Evolutionary conservation across 1,284 basidiomycete genomes (phyloP), one percentile per base, ranked within the genome.

Genomic region (Cryptococcus sp.): DNA sequence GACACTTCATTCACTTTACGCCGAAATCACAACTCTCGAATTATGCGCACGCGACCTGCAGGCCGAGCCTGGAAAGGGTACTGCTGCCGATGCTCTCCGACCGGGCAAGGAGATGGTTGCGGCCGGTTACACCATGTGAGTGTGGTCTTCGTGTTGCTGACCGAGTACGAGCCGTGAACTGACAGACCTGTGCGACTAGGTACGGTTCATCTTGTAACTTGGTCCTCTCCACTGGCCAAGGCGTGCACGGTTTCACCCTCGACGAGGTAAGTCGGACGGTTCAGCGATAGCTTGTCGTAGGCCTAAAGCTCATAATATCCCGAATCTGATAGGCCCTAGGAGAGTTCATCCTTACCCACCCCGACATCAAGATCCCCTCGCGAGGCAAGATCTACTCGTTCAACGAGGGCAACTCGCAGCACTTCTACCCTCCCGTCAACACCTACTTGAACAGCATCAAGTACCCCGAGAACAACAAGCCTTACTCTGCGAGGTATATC

Each of bases 301-400:
- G n/a, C n/a, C 22, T 50, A n/a, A 22, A 19, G 44, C 42, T n/a
- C 10, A 47, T 27, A 41, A 47, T 60, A 38, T 19, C n/a, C 31
- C 10, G 31, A 3, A 35, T 50, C 13, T 22, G 25, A 27, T 55
- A 80, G 79, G 74, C 92, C 5, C 86, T 97, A 46, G 96, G 96
- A 71, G 96, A 99, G 82, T 99, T 99, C 80, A 97, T 99, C 78
- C 86, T 99, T 61, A 99, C 96, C 40, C 96, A 99, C 82, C 94
- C 94, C 23, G 88, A 98, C 76, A 99, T 99, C 80, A 85, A 86
- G 78, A 90, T 99, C 67, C 96, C 96, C 6, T 70, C 86, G 23
- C 88, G 96, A 57, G 96, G 96, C 68, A 99, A 99, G 83, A 99
- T 99, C 76, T 99, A 99, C 83, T 98, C 94, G 19, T 95, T 98